Evolutionary conservation across 176 grass and related monocot genomes (phyloP), one percentile per base, ranked within the genome.

Genomic region (Chrysopogon serrulatus): DNA sequence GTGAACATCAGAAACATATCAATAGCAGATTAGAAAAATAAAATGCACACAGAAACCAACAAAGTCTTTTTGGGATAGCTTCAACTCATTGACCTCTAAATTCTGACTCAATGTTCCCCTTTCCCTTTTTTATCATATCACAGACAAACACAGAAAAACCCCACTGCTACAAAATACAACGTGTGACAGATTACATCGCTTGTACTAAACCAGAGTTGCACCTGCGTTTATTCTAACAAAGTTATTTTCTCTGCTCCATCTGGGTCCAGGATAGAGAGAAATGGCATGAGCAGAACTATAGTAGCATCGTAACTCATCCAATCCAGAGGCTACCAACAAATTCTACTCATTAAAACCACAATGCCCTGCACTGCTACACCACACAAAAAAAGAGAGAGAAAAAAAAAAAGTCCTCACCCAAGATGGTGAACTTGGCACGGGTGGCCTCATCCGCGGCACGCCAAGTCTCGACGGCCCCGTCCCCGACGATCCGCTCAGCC

Each of bases 401-500:
- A 8, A 48, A 40, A 32, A 64, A n/a, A 24, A 5, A 5, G 77
- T 40, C 18, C 85, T 85, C 56, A 91, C 85, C 89, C 34, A 87
- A 65, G 23, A 88, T 0, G 31, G 56, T 10, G 26, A 79, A 86
- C 40, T 82, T 82, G 78, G 59, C 36, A 9, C 83, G 73, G 26
- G n/a, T 68, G 47, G 33, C 15, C 35, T 85, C 77, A 3, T 86
- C 78, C 0, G 73, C 78, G 0, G 15, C 32, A 11, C 60, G 59
- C 86, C 90, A 91, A 5, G 82, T 65, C 64, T 81, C 71, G 23
- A 65, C 8, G 17, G 85, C 77, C 1, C 41, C 76, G 13, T 86
- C 73, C 59, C 90, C 86, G 4, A 73, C 78, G 45, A 92, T 77
- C 66, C 40, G 72, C 79, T 83, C 59, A 2, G 82, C 86, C 39